Percentiles rank a stretch among this genome's conserved stretches.
These are phyloP conservation scores for Mimosa pudica DNA, from an alignment of 306 rosid species.

Conservation along the genomic window DNA sequence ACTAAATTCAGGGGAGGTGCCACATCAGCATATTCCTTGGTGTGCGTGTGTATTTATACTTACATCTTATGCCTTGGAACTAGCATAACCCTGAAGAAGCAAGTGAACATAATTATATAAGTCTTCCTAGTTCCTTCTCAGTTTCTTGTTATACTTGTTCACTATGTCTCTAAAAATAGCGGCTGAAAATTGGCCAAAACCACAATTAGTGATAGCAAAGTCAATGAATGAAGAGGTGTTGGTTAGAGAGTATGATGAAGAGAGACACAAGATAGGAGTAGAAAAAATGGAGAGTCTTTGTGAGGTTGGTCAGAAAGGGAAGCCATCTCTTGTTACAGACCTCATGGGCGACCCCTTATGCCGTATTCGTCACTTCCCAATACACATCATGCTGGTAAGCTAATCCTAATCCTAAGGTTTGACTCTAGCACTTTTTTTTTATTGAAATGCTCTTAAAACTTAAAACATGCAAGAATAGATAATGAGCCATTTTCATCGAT, in stretches of 20 bases:
- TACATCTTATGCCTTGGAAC: constrained; percentile 31
- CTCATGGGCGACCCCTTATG: constrained; percentile 88
- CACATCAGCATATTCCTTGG: constrained; percentile 45
- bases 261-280: constrained; percentile 59
- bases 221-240: constrained; percentile 24
- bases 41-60: constrained; percentile 27
- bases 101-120: background rate
- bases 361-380: constrained; percentile 74
- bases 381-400: constrained; percentile 84
- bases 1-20: constrained; percentile 53
- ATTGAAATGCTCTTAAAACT: too few species aligned
- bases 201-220: constrained; percentile 28
- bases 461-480: background rate
- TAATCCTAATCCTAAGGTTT: constrained; percentile 10
- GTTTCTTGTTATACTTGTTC: constrained; percentile 10
- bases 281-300: constrained; percentile 81
- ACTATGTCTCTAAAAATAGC: constrained; percentile 66
- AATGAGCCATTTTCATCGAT: too few species aligned
- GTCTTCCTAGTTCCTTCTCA: constrained; percentile 24
- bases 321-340: constrained; percentile 81
- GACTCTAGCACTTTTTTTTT: background rate
- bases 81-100: constrained; percentile 33
- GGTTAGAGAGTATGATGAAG: constrained; percentile 72
- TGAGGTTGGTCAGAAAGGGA: constrained; percentile 71
- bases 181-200: constrained; percentile 47